A percentile compares a stretch with the other conserved stretches of the same genome.
These are phyloP conservation scores for Piper longum DNA, from an alignment of 164 flowering plant genomes.

Conservation along the genomic window DNA sequence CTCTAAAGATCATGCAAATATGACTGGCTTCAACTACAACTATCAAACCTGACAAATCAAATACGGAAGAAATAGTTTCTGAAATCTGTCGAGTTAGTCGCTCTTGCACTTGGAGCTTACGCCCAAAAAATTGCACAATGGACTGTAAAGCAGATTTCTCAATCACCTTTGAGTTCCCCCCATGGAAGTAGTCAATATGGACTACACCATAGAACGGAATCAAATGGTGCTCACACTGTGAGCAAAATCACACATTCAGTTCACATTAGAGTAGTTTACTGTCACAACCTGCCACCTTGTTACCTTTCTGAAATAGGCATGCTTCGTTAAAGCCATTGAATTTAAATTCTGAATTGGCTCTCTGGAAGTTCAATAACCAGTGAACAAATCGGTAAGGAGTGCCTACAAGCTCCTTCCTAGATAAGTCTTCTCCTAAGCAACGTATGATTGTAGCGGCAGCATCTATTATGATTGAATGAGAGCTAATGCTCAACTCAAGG, in stretches of 20 bases:
- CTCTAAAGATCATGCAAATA: conserved; percentile 91
- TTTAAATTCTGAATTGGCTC: conserved; percentile 40
- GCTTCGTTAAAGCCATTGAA: conserved; percentile 26
- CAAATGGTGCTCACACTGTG: conserved; percentile 94
- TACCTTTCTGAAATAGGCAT: conserved; percentile 1
- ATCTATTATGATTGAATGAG: conserved; percentile 31
- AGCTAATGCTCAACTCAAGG: conserved; percentile 12
- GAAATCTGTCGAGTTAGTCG: conserved; percentile 87
- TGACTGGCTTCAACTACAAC: conserved; percentile 88
- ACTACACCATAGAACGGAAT: conserved; percentile 91
- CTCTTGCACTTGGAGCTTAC: conserved; percentile 96
- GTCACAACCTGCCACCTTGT: conserved; percentile 7
- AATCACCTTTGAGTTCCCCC: conserved; percentile 20
- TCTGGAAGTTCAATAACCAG: conserved; percentile 78
- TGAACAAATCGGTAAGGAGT: conserved; percentile 67
- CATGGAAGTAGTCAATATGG: conserved; percentile 59
- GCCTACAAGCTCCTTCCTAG: conserved; percentile 55
- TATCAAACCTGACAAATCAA: conserved; percentile 52
- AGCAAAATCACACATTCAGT: conserved; percentile 66
- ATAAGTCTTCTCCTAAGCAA: conserved; percentile 77
- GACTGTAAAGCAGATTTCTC: conserved; percentile 48
- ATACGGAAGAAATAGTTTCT: conserved; percentile 51
- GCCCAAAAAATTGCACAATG: conserved; percentile 66
- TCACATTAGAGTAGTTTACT: conserved; percentile 30
- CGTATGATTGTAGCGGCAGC: conserved; percentile 56